phyloP scores from a whole-genome alignment of 352 stramenopile species.

The Blastocystis sp. region DNA sequence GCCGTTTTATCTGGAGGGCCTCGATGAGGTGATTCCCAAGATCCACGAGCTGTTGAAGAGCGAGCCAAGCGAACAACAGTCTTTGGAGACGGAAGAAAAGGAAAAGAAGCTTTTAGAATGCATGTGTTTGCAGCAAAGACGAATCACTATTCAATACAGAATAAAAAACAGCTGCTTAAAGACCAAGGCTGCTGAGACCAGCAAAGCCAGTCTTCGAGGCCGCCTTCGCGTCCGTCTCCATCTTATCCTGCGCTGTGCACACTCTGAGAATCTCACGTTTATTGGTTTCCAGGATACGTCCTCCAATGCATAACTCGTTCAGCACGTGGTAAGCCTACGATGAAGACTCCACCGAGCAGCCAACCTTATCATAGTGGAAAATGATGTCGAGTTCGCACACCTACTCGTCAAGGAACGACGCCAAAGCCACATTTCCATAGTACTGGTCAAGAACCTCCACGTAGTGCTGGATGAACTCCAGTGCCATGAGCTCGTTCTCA shows the following conservation, averaged over 20 bases:
- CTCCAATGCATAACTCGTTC: constrained; percentile 97
- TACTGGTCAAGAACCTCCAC: constrained; percentile 95
- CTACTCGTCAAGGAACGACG: constrained; percentile 70
- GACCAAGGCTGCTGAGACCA: constrained; percentile 62
- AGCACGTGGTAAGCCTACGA: constrained; percentile 93
- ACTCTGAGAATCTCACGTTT: constrained; percentile 86
- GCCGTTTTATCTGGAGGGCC: constrained; percentile 39
- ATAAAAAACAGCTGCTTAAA: constrained; percentile 60
- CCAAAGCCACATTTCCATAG: constrained; percentile 82
- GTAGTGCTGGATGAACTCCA: constrained; percentile 95
- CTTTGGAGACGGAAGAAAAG: not conserved
- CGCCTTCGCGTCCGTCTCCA: constrained; percentile 84
- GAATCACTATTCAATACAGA: constrained; percentile 42
- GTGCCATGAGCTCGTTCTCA: constrained; percentile 93
- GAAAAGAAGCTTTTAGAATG: not conserved
- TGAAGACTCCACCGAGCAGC: constrained; percentile 63
- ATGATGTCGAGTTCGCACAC: constrained; percentile 93
- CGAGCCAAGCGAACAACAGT: not conserved
- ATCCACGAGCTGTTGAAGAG: constrained; percentile 27
- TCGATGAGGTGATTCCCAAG: constrained; percentile 51
- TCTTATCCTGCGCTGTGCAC: constrained; percentile 83
- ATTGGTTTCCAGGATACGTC: constrained; percentile 90
- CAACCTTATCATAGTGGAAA: constrained; percentile 98
- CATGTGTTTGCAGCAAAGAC: constrained; percentile 31
- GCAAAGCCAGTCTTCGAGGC: constrained; percentile 69